Conservation (phyloP, 2,329 filamentous ascomycete genomes). For the Trichoderma semiorbis region DNA sequence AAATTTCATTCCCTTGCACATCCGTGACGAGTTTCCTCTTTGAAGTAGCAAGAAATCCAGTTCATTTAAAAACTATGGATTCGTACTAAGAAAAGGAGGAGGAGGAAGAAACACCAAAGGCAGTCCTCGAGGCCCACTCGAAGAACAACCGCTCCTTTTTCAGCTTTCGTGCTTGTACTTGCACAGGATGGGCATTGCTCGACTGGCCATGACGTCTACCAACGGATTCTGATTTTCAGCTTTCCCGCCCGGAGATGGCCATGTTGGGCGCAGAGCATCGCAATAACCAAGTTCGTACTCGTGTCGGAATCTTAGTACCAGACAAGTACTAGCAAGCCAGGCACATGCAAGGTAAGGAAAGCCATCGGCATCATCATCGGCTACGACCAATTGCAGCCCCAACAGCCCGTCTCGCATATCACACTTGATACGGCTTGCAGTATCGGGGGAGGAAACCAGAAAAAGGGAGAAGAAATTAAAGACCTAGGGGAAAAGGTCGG, state of each 20-base stretch:
- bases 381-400: not conserved
- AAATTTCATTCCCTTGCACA: not conserved
- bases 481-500: not conserved
- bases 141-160: not conserved
- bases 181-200: not conserved
- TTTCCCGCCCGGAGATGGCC: not conserved
- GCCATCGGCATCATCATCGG: not conserved
- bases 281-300: not conserved
- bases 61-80: not conserved
- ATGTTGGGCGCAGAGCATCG: not conserved
- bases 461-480: not conserved
- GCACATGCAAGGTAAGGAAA: not conserved
- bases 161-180: not conserved
- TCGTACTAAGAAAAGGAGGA: not conserved
- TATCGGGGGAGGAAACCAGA: not conserved
- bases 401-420: constrained; percentile 8
- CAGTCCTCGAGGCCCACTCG: not conserved
- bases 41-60: not conserved
- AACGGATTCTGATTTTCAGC: not conserved
- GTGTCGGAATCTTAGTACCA: not conserved
- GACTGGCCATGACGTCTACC: not conserved
- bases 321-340: not conserved
- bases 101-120: not conserved
- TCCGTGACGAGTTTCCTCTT: constrained; percentile 5
- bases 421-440: not conserved